Evolutionary conservation across 2,329 filamentous ascomycete genomes (phyloP).

Genomic region (Trichoderma hamatum): DNA sequence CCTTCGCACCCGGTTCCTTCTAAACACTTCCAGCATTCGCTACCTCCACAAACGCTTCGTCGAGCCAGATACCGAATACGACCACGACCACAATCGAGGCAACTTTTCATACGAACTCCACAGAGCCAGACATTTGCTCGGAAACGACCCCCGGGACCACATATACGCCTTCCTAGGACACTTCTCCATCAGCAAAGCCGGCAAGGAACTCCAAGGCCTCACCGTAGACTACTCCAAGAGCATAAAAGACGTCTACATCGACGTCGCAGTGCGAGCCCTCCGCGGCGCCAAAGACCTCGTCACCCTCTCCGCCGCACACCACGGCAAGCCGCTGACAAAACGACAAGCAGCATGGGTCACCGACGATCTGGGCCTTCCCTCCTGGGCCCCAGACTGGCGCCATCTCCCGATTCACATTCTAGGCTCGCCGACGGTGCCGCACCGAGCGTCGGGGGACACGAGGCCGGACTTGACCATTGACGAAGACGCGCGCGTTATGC

Average conservation of each 20-base stretch:
- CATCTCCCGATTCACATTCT: constrained; percentile 39
- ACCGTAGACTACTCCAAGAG: constrained; percentile 38
- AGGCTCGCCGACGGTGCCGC: constrained; percentile 38
- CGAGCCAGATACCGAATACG: constrained; percentile 36
- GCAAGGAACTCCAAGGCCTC: constrained; percentile 33
- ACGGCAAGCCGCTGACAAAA: not conserved
- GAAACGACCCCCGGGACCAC: constrained; percentile 41
- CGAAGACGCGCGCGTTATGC: constrained; percentile 31
- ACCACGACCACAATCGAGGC: constrained; percentile 38
- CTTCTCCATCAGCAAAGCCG: constrained; percentile 36
- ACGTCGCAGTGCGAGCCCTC: constrained; percentile 39
- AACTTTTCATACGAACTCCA: constrained; percentile 44
- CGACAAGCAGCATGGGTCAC: not conserved
- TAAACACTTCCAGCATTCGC: constrained; percentile 40
- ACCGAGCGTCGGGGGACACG: constrained; percentile 37
- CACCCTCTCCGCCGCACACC: constrained; percentile 38
- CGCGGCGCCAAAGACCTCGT: constrained; percentile 37
- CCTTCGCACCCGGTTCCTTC: constrained; percentile 36
- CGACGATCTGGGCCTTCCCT: constrained; percentile 33
- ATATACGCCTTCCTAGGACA: constrained; percentile 44
- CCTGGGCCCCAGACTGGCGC: constrained; percentile 46
- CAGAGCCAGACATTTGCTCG: constrained; percentile 39
- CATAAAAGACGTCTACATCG: constrained; percentile 40
- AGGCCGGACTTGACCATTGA: constrained; percentile 37
- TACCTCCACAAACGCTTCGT: constrained; percentile 41